These are phyloP conservation scores for Coelastrella sp. DNA, from an alignment of 139 green algal genomes.

Conservation along the genomic window DNA sequence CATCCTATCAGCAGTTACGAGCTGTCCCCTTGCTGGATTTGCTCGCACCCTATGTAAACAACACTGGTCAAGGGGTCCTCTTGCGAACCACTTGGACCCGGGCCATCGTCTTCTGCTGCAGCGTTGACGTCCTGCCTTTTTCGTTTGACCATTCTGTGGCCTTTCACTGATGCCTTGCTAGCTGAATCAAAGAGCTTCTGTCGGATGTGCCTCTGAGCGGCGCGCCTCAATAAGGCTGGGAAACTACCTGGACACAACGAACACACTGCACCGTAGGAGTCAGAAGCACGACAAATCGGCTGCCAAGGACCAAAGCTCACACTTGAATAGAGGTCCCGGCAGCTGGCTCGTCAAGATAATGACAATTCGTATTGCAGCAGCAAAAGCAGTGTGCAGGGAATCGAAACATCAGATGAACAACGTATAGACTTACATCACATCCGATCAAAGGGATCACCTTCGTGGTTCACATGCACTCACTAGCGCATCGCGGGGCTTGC, in stretches of 20 bases:
- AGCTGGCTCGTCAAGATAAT: background rate
- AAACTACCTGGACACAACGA: no score
- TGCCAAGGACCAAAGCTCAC: no score
- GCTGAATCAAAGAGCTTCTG: background rate
- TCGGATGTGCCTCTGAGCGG: background rate
- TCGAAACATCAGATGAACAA: no score
- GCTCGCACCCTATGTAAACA: slow-evolving; percentile 70
- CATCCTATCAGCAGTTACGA: no score
- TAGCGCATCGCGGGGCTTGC: background rate
- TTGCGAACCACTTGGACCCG: background rate
- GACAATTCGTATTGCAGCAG: background rate
- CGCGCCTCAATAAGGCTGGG: background rate
- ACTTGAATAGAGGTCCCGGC: background rate
- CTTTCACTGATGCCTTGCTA: no score
- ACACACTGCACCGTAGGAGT: no score
- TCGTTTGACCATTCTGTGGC: slow-evolving; percentile 20
- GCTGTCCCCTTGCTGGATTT: background rate
- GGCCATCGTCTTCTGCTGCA: background rate
- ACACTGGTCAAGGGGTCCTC: slow-evolving; percentile 51
- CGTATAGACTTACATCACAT: no score
- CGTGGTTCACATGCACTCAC: background rate
- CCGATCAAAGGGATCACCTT: no score
- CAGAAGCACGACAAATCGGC: no score
- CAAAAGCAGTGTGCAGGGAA: no score
- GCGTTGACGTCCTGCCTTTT: background rate